Evolutionary conservation across 176 grass and related monocot species (phyloP), one percentile per base, ranked within the genome.

Genomic region (Raddia guianensis): DNA sequence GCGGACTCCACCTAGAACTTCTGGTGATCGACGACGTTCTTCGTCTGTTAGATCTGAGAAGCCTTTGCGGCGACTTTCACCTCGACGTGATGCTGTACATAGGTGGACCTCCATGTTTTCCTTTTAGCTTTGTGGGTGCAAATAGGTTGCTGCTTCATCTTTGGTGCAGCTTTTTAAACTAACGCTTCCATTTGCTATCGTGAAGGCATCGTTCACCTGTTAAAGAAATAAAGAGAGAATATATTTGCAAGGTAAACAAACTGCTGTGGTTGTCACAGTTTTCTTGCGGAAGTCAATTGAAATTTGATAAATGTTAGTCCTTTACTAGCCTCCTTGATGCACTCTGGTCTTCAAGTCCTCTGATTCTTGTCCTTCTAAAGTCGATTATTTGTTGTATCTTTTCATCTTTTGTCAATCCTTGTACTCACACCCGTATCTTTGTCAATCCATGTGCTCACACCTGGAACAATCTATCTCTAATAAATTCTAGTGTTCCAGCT

Each of bases 141-240:
- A 84, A 64, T 82, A 88, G 87, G 70, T 89, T 93, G 89, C 80
- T 89, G 87, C 89, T 94, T 89, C 81, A 68, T 79, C 78, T 84
- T 76, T 84, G 77, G 76, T 90, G 92, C 82, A 89, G 86, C 88
- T 81, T 80, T 98, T 74, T 89, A 80, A 95, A 95, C 89, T 98
- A 94, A 98, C 73, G 49, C 66, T 87, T 92, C 90, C 21, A 67
- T 92, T 88, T 95, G 78, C 95, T 92, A 83, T 93, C 89, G 86
- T 98, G 95, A 98, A 95, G 96, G 92, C 97, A 94, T 86, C 92
- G 86, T 93, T 99, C 97, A 74, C 97, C 97, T 84, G 87, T 93
- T 88, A 93, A 91, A 93, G 97, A 99, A 90, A 99, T 93, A 90
- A 99, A 99, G 93, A 90, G 97, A 93, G 97, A 99, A 80, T 99